Evolutionary conservation across 192 early-diverging fungal species (phyloP), one percentile per base, ranked within the genome.

Genomic region (Backusella psychrophila): DNA sequence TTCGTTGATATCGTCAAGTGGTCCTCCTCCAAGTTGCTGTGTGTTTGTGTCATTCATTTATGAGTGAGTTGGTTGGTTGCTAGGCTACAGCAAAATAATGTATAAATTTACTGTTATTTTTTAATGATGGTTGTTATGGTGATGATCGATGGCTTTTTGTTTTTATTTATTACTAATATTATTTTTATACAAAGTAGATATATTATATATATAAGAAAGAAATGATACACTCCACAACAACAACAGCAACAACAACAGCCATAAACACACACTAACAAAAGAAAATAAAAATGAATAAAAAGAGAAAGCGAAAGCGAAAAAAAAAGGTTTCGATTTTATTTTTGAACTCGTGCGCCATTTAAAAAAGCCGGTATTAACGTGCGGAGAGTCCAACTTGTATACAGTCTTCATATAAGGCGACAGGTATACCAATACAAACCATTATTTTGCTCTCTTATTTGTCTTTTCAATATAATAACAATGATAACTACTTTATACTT

Each of bases 31-130:
- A 5, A 49, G 19, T 5, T 63, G 56, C n/a, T 63, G 56, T 29
- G 56, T 63, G 23, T 63, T 63, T 63, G 56, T 63, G 26, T 63
- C 56, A 63, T 63, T 29, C 56, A 63, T 63, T 63, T 63, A 63
- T 26, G 11, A 49, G 46, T 6, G 46, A 49, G 17, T 49, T 49
- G 46, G 15, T 49, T 63, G 56, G 56, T 63, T 63, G 56, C 56
- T 63, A 63, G 56, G 23, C 23, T 63, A 63, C 56, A 63, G 26
- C 56, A 29, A 63, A 63, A 29, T 63, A 63, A 63, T 63, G 23
- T 74, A 8, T 41, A 29, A 36, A 12, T 34, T 49, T 72, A 49
- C 23, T 23, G 56, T 63, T 49, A 49, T 49, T n/a, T n/a, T n/a
- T 49, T 19, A 49, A 49, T 49, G 46, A n/a, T 49, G 46, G 46